phyloP scores from a whole-genome alignment of 495 filamentous ascomycete species.

The Annulohypoxylon moriforme region DNA sequence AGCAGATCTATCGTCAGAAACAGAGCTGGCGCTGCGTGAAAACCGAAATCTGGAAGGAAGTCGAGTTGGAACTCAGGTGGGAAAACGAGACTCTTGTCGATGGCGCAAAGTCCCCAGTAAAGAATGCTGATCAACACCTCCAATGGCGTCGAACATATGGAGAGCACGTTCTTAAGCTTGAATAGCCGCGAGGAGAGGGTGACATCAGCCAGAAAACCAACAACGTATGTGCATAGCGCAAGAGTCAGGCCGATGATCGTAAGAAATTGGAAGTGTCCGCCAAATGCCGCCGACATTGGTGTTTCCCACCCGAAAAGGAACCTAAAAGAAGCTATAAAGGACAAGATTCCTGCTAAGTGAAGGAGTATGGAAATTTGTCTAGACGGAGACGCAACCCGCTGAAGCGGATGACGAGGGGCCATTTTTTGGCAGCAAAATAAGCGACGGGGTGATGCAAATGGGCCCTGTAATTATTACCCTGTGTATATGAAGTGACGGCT shows the following conservation, averaged over 20 bases:
- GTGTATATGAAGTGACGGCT: neutral
- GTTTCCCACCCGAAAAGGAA: slow-evolving; percentile 59
- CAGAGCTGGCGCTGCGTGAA: slow-evolving; percentile 81
- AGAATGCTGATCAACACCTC: slow-evolving; percentile 85
- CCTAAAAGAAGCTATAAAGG: slow-evolving; percentile 75
- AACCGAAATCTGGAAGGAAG: slow-evolving; percentile 72
- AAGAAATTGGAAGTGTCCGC: slow-evolving; percentile 86
- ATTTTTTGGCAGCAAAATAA: slow-evolving; percentile 23
- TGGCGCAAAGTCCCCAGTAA: slow-evolving; percentile 80
- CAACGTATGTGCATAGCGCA: slow-evolving; percentile 73
- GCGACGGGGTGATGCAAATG: neutral
- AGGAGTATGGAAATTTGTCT: slow-evolving; percentile 73
- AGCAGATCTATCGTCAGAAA: slow-evolving; percentile 78
- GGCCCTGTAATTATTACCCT: neutral
- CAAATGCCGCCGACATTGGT: slow-evolving; percentile 73
- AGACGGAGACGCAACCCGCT: slow-evolving; percentile 76
- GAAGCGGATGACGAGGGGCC: slow-evolving; percentile 71
- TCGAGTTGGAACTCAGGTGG: slow-evolving; percentile 59
- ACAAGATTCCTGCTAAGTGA: slow-evolving; percentile 76
- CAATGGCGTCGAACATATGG: slow-evolving; percentile 78
- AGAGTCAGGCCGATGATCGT: slow-evolving; percentile 84
- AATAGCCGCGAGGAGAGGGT: slow-evolving; percentile 74
- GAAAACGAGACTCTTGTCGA: slow-evolving; percentile 68
- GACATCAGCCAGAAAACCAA: slow-evolving; percentile 80
- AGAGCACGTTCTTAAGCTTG: slow-evolving; percentile 76